phyloP scores from a whole-genome alignment of 768 basidiomycete species.

The Russula sp. region DNA sequence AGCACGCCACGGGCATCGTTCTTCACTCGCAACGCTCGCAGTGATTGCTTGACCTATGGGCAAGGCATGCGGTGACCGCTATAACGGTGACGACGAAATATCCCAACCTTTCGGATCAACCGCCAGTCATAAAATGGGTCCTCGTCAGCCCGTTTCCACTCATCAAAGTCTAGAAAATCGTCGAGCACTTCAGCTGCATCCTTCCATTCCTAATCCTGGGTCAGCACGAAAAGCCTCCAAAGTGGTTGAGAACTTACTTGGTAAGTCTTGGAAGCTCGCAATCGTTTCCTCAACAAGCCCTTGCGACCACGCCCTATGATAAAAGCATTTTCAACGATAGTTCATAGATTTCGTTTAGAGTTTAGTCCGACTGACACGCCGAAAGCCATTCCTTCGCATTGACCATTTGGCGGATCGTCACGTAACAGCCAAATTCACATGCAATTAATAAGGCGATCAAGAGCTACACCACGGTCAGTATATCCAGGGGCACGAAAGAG shows the following conservation, averaged over 20 bases:
- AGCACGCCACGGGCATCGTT: conserved; percentile 81
- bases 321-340: background rate
- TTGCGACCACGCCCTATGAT: conserved; percentile 76
- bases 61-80: background rate
- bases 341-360: background rate
- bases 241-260: conserved; percentile 37
- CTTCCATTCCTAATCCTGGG: conserved; percentile 69
- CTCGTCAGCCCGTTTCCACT: conserved; percentile 86
- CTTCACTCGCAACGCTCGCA: conserved; percentile 60
- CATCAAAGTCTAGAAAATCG: conserved; percentile 72
- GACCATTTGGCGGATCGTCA: conserved; percentile 84
- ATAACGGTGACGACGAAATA: background rate
- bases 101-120: conserved; percentile 62
- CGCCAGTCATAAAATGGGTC: conserved; percentile 91
- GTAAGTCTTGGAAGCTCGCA: conserved; percentile 71
- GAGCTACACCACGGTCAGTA: conserved; percentile 38
- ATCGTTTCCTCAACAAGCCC: conserved; percentile 62
- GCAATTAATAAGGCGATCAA: conserved; percentile 82
- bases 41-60: conserved; percentile 61
- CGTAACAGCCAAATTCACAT: conserved; percentile 78
- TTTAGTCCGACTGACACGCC: conserved; percentile 51
- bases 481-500: background rate
- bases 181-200: conserved; percentile 71
- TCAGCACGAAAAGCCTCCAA: background rate
- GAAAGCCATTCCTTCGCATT: conserved; percentile 91